Conservation (phyloP, 371 early-diverging fungal genomes). For the Zychaea mexicana region DNA sequence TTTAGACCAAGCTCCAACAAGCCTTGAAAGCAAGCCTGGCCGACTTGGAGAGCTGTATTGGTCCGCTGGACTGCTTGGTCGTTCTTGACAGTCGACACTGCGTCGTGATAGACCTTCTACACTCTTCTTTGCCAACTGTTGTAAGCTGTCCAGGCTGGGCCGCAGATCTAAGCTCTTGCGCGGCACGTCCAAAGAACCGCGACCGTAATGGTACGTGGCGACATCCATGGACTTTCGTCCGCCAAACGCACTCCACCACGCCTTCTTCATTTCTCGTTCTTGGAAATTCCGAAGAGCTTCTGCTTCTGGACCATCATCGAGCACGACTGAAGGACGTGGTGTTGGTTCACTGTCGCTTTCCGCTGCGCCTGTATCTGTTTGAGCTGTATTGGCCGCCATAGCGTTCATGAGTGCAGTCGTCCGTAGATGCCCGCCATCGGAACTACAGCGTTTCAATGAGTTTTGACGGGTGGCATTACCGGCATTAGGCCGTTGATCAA, state of each 20-base stretch:
- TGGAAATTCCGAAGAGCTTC: slow-evolving; percentile 32
- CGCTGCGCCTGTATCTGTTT: not conserved
- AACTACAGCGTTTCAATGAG: slow-evolving; percentile 41
- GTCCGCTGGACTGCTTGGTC: slow-evolving; percentile 16
- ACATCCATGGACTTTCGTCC: slow-evolving; percentile 33
- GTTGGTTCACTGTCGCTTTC: slow-evolving; percentile 20
- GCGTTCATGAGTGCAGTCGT: slow-evolving; percentile 44
- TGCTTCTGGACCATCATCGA: slow-evolving; percentile 31
- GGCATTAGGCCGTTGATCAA: slow-evolving; percentile 10
- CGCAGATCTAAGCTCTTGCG: slow-evolving; percentile 37
- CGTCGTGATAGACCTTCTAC: slow-evolving; percentile 20
- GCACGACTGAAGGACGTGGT: slow-evolving; percentile 24
- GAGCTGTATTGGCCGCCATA: slow-evolving; percentile 33
- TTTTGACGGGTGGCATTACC: slow-evolving; percentile 2
- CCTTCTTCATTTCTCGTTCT: slow-evolving; percentile 33
- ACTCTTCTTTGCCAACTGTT: slow-evolving; percentile 27
- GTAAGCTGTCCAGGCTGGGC: slow-evolving; percentile 30
- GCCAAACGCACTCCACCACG: slow-evolving; percentile 39
- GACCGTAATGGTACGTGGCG: slow-evolving; percentile 16
- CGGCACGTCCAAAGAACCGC: slow-evolving; percentile 19
- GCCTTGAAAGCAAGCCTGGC: slow-evolving; percentile 32
- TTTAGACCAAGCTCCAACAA: slow-evolving; percentile 33
- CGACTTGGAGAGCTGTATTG: slow-evolving; percentile 13
- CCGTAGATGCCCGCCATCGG: slow-evolving; percentile 43
- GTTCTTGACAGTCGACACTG: slow-evolving; percentile 16